Base-by-base conservation (phyloP, 345 rosid genomes). In the Cochlearia excelsa region DNA sequence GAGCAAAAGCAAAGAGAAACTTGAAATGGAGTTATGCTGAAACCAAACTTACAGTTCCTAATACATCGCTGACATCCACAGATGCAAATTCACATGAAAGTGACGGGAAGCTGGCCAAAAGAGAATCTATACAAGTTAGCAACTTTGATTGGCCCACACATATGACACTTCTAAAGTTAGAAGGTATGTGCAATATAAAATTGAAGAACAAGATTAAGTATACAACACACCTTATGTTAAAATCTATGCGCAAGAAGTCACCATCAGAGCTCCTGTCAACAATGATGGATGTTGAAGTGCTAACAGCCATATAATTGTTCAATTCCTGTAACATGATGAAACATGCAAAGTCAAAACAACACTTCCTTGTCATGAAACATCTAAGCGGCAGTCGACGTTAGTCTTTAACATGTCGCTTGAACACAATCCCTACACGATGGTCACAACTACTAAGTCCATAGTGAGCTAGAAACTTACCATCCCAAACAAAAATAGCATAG, bases 1-100 rank as follows among this genome's bases (percentile, higher is more conserved):
- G 42, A 38, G 60, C 29, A 26, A 60, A 26, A 42, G 54, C 23
- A 5, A 23, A 4, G 9, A 51, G 54, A 59, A 3, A 59, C 64
- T 30, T 37, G 3, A 52, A 51, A 53, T 60, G 42, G 46, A 26
- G 2, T 37, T 44, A 23, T 2, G 27, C 40, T n/a, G 73, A 68
- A 61, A 61, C 57, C 51, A 56, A 73, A 82, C 99, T 94, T 86
- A 94, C 97, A 71, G 99, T 90, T 82, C 99, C 99, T 79, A 94
- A 71, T 66, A 87, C 87, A 6, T 94, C 97, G 65, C 86, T 87
- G 79, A 94, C 92, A 52, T 87, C 99, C 54, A 94, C 81, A 4
- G 99, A 74, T 61, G 96, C 97, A 74, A 94, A 94, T 79, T 94
- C 99, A 69, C 99, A 94, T 44, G 99, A 94, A 44, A 94, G 95